These are phyloP conservation scores for Phanerodontia chrysosporium DNA, from an alignment of 768 basidiomycete genomes.

Conservation along the genomic window DNA sequence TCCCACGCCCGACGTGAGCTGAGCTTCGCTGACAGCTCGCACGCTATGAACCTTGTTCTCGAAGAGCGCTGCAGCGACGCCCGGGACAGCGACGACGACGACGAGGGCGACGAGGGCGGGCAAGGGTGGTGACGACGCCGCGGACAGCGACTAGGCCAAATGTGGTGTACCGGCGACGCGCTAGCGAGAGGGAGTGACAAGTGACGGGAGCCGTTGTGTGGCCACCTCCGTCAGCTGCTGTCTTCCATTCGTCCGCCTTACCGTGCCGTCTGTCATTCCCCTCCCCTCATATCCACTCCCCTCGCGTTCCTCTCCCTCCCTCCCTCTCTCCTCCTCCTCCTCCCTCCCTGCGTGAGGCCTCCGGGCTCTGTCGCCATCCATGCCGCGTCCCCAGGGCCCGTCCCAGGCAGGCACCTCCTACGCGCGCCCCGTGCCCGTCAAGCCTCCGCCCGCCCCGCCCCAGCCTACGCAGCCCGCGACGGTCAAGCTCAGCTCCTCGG, in stretches of 20 bases:
- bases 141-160: neutral
- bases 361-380: too few species aligned
- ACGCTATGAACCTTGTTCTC: neutral
- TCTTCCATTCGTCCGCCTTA: neutral
- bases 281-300: neutral
- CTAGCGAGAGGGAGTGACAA: too few species aligned
- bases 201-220: too few species aligned
- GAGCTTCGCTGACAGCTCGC: neutral
- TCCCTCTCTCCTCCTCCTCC: neutral
- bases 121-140: neutral
- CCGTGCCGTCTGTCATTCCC: neutral
- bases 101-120: neutral
- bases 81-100: neutral
- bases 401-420: neutral
- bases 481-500: constrained; percentile 28
- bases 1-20: neutral
- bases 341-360: neutral
- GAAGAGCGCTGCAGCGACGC: neutral
- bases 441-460: neutral
- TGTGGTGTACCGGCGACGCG: too few species aligned
- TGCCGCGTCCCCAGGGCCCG: neutral
- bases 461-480: constrained; percentile 27
- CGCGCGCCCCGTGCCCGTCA: neutral
- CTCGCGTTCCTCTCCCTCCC: neutral
- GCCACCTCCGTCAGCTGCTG: too few species aligned